Base-by-base conservation (phyloP, 305 asterid species). In the Solanum hybrid region DNA sequence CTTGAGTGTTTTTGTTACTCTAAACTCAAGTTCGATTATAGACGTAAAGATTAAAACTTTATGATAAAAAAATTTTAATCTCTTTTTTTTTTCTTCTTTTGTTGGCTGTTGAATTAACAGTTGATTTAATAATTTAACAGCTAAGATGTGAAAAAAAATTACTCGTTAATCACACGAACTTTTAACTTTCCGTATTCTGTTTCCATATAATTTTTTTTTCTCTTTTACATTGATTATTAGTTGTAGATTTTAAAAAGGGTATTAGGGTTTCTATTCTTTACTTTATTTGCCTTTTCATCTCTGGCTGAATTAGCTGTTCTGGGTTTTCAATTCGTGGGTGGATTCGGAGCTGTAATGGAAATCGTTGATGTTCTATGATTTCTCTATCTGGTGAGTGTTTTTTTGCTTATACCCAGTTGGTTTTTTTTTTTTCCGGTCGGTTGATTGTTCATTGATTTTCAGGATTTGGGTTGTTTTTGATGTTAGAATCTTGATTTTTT, bases 191-290 rank as follows among this genome's bases (percentile, higher is more conserved):
- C 35, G 34, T 73, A 28, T 73, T 73, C 35, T 73, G 78, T 73
- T 73, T 73, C 20, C 78, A 73, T 73, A 73, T 73, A 26, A 5
- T 4, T 67, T 67, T n/a, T 64, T 67, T n/a, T 22, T 22, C 74
- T 64, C 74, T 64, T 64, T 22, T 64, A 22, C 74, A 64, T 64
- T 67, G 75, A 67, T 67, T 73, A 26, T 73, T 73, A 26, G 90
- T 90, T 89, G 28, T 64, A 61, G 40, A 61, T 93, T 91, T 91
- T 90, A 93, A 90, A 64, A 91, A 88, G 87, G 89, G 82, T 64
- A 64, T 90, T 96, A 93, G 96, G 97, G 97, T 93, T 95, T 92
- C 92, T 80, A 91, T 79, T 89, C 88, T 89, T 83, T 86, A 79
- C 74, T 89, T 87, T 87, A n/a, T 79, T 79, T 36, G 85, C 85